phyloP scores from a whole-genome alignment of 2,329 filamentous ascomycete genomes.

The Xylariaceae sp. region DNA sequence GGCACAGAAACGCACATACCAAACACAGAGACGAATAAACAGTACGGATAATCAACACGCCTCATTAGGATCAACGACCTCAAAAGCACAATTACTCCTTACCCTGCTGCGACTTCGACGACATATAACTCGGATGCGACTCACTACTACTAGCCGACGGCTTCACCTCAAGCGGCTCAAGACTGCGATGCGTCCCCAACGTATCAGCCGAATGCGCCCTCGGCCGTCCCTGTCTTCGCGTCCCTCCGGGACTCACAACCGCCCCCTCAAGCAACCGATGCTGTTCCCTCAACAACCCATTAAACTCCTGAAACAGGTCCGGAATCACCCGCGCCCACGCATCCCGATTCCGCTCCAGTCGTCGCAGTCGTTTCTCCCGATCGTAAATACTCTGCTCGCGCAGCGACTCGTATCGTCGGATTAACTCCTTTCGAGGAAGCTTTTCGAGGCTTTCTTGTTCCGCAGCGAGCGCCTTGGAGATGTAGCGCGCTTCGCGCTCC shows the following conservation, averaged over 20 bases:
- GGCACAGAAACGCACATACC: background rate
- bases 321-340: constrained; percentile 41
- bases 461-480: constrained; percentile 23
- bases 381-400: constrained; percentile 41
- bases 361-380: constrained; percentile 42
- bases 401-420: constrained; percentile 38
- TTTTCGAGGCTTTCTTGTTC: constrained; percentile 25
- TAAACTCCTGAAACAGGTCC: constrained; percentile 42
- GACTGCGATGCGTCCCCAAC: background rate
- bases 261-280: constrained; percentile 29
- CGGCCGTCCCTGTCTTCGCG: too few relatives aligned
- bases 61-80: background rate
- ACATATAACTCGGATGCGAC: background rate
- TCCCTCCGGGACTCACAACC: background rate
- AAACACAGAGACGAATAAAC: background rate
- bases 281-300: constrained; percentile 29
- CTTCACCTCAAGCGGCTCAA: constrained; percentile 2
- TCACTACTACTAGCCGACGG: constrained; percentile 8
- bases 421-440: constrained; percentile 30
- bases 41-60: background rate
- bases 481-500: constrained; percentile 24
- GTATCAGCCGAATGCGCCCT: background rate
- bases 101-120: background rate
- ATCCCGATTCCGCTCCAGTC: constrained; percentile 44
- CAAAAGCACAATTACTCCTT: background rate